A percentile compares a stretch with the other conserved stretches of the same genome.
phyloP scores from a whole-genome alignment of 225 moss, liverwort and hornwort genomes.

The Physcomitrellopsis africana region DNA sequence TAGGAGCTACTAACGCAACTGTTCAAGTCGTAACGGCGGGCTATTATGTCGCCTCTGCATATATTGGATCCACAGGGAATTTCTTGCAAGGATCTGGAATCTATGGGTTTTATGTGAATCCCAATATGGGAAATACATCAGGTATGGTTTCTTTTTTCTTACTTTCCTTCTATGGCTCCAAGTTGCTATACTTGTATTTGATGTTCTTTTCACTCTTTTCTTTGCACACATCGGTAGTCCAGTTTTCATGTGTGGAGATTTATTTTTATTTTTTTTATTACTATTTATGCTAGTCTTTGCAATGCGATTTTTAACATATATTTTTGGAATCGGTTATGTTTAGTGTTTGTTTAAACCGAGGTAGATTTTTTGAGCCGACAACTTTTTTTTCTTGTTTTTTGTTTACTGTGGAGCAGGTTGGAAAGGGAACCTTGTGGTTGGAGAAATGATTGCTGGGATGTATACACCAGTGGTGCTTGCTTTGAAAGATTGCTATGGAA shows the following conservation, averaged over 20 bases:
- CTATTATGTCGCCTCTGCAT: conserved; percentile 48
- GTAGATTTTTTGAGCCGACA: too few relatives aligned
- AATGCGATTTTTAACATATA: too few relatives aligned
- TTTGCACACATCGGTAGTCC: background rate
- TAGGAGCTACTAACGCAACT: conserved; percentile 39
- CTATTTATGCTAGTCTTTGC: background rate
- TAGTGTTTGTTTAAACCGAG: background rate
- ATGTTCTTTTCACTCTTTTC: background rate
- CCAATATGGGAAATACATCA: conserved; percentile 40
- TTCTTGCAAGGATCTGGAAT: conserved; percentile 45
- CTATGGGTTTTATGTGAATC: conserved; percentile 41
- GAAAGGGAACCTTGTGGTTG: conserved; percentile 49
- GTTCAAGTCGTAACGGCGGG: conserved; percentile 39
- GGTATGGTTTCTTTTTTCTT: conserved; percentile 23
- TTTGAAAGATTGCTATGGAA: conserved; percentile 44
- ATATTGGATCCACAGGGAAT: conserved; percentile 46
- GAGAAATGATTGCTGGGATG: conserved; percentile 47
- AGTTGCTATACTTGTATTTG: background rate
- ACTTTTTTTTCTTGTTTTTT: background rate
- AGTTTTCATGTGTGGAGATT: background rate
- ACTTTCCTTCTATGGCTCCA: background rate
- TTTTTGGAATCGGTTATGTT: background rate
- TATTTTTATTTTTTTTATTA: background rate
- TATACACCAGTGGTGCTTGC: conserved; percentile 42
- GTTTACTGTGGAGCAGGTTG: conserved; percentile 29